Evolutionary conservation across 805 yeast genomes (phyloP), one percentile per base, ranked within the genome.

Genomic region (Hanseniaspora nectarophila): DNA sequence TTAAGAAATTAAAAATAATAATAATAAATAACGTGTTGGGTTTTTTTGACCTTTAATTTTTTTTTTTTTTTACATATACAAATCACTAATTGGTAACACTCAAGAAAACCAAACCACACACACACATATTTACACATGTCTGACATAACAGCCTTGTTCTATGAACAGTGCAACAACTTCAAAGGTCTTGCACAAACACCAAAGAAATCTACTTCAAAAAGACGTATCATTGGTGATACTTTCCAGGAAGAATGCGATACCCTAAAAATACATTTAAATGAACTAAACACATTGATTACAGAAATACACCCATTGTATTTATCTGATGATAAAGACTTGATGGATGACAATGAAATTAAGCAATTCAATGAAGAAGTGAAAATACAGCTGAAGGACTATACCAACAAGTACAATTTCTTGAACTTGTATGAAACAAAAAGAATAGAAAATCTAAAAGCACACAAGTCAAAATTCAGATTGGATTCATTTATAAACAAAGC

Each of bases 341-440:
- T 76, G 61, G 58, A 72, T 24, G 70, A 71, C 29, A 69, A 65
- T 9, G 81, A 78, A 37, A 75, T 78, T 58, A 77, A 77, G 55
- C 70, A 71, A 34, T 70, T 80, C 21, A 84, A 79, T 56, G 73
- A 76, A 45, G 78, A 77, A 54, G 69, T 77, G 40, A 71, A 77
- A 53, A 58, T 72, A 23, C 75, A 76, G 59, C 58, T 79, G 43
- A 80, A 76, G 56, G 71, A 72, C 53, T 67, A 76, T 56, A 72
- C 72, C 55, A 76, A 74, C 54, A 73, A 77, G 59, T 68, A 77
- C 44, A 74, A 73, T 54, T 61, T 69, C 50, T 60, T 77, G 46
- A 78, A 74, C 53, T 64, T 68, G 2, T 78, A 81, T 56, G 85
- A 82, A 60, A 56, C 59, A 5, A 70, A 73, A 53, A 66, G 84